phyloP scores from a whole-genome alignment of 2,329 filamentous ascomycete genomes.

The Fusarium paranaense region DNA sequence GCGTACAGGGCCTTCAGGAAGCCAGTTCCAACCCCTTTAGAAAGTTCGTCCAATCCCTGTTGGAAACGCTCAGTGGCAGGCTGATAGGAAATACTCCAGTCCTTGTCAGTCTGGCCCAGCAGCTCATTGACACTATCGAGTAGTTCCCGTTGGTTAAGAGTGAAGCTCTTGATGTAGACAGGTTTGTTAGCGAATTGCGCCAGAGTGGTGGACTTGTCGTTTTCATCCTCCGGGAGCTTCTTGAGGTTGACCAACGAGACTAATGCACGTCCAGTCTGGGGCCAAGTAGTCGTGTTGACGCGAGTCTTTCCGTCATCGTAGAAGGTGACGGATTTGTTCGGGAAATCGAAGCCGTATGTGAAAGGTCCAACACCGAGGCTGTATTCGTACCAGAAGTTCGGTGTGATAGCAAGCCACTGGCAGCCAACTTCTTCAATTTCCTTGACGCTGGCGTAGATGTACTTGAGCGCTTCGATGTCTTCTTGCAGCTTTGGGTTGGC shows the following conservation, averaged over 20 bases:
- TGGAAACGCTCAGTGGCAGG: neutral
- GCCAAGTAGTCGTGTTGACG: neutral
- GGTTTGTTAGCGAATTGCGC: neutral
- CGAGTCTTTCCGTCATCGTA: neutral
- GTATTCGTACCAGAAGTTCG: neutral
- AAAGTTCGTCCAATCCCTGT: neutral
- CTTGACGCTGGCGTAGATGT: neutral
- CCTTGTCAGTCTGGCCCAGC: neutral
- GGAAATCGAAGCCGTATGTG: neutral
- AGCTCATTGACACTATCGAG: neutral
- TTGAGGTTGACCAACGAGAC: neutral
- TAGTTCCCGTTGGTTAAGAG: neutral
- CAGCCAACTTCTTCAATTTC: neutral
- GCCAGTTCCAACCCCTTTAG: neutral
- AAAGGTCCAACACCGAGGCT: neutral
- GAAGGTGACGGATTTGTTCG: neutral
- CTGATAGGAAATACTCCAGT: neutral
- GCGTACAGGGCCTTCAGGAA: neutral
- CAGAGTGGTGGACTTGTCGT: neutral
- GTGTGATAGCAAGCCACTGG: neutral
- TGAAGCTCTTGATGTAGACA: neutral
- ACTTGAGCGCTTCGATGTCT: neutral
- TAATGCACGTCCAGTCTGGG: neutral
- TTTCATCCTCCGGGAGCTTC: neutral
- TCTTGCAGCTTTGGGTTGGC: neutral